Conservation (phyloP, 352 stramenopile genomes). For the Aphanomyces astaci region DNA sequence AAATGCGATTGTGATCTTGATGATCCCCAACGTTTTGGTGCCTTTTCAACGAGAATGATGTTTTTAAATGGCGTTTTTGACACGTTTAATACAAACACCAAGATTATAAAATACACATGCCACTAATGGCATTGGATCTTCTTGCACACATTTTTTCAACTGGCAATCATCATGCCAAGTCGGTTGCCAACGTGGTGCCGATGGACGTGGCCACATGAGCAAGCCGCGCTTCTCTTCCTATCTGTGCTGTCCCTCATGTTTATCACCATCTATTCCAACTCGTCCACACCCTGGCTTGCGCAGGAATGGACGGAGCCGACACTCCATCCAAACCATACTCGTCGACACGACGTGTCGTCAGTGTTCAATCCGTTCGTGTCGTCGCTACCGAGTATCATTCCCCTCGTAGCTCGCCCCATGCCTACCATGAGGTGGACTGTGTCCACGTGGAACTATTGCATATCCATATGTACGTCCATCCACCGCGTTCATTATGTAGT, state of each 20-base stretch:
- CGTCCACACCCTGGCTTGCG: neutral
- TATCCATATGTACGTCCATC: neutral
- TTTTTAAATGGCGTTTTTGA: no score
- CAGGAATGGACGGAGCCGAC: neutral
- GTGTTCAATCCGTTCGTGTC: neutral
- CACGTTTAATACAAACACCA: neutral
- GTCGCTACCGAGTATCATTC: neutral
- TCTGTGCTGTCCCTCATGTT: constrained; percentile 1
- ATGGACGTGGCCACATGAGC: neutral
- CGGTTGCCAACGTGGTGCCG: neutral
- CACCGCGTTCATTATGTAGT: neutral
- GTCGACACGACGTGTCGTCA: neutral
- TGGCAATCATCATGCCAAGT: neutral
- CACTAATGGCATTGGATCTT: neutral
- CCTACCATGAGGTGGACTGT: neutral
- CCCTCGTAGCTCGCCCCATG: neutral
- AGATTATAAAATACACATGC: neutral
- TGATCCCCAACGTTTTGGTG: no score
- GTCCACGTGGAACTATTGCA: constrained; percentile 7
- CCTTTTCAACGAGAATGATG: neutral
- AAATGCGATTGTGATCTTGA: neutral
- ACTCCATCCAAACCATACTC: neutral
- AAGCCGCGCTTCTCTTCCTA: neutral
- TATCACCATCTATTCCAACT: constrained; percentile 6
- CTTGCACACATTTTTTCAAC: neutral